Evolutionary conservation across 352 stramenopile genomes (phyloP).

Genomic region (Globisporangium barbulae): DNA sequence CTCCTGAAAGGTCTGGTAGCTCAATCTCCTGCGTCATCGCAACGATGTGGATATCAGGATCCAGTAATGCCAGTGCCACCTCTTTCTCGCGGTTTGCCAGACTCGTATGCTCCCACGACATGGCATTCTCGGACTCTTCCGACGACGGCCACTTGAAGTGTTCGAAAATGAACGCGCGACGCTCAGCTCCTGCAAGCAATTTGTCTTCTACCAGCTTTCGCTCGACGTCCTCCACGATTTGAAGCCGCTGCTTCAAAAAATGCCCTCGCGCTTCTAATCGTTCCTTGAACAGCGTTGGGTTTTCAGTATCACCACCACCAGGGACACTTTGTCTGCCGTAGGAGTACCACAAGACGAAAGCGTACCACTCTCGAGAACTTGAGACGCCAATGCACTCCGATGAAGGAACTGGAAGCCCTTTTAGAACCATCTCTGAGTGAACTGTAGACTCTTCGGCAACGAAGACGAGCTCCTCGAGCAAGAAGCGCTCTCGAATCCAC

Average conservation of each 20-base stretch:
- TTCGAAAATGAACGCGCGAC: conserved; percentile 53
- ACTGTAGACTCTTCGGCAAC: conserved; percentile 41
- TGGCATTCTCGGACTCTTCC: conserved; percentile 28
- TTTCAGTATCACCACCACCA: background rate
- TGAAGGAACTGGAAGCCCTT: conserved; percentile 26
- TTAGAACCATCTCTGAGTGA: conserved; percentile 31
- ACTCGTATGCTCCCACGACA: conserved; percentile 42
- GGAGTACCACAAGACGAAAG: conserved; percentile 61
- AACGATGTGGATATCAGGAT: conserved; percentile 55
- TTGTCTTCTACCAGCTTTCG: conserved; percentile 25
- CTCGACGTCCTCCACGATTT: conserved; percentile 25
- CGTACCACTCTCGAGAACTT: conserved; percentile 31
- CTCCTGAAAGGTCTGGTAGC: conserved; percentile 43
- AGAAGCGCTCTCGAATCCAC: conserved; percentile 47
- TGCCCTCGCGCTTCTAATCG: conserved; percentile 32
- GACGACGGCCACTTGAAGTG: conserved; percentile 24
- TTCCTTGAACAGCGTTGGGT: conserved; percentile 20
- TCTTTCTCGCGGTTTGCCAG: conserved; percentile 40
- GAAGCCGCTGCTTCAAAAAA: conserved; percentile 36
- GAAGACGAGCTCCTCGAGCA: conserved; percentile 55
- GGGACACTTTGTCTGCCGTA: conserved; percentile 14
- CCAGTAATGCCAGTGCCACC: conserved; percentile 46
- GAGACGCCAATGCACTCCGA: conserved; percentile 22
- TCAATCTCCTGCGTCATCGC: conserved; percentile 55
- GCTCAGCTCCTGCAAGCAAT: background rate